Evolutionary conservation across 352 stramenopile species (phyloP).

Genomic region (Globisporangium mamillatum): DNA sequence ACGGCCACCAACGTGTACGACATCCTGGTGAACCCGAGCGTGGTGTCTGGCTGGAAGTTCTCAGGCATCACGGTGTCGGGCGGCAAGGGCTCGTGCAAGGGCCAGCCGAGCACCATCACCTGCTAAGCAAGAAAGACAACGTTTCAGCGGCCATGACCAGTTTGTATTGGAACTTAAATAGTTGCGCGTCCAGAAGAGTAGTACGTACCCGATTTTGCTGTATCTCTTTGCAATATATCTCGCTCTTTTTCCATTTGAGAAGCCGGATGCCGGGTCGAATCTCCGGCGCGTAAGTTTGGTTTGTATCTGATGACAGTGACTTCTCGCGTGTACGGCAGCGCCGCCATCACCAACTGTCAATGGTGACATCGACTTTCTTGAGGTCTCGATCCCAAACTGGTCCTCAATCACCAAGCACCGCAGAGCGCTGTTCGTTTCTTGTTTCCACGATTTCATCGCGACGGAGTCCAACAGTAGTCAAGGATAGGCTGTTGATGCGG

Average conservation of each 20-base stretch:
- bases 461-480: too few species aligned
- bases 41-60: slow-evolving; percentile 17
- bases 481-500: background rate
- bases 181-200: background rate
- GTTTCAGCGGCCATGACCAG: background rate
- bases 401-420: too few species aligned
- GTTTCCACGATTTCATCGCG: too few species aligned
- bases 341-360: too few species aligned
- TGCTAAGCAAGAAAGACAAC: background rate
- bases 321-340: too few species aligned
- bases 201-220: background rate
- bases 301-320: too few species aligned
- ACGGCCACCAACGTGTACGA: slow-evolving; percentile 16
- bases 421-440: too few species aligned
- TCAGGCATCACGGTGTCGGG: slow-evolving; percentile 12
- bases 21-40: slow-evolving; percentile 13
- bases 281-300: background rate
- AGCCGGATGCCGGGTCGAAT: too few species aligned
- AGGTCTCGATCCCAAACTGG: too few species aligned
- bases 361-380: too few species aligned
- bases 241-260: background rate
- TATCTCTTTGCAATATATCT: background rate
- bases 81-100: slow-evolving; percentile 10
- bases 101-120: slow-evolving; percentile 3
- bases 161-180: background rate